phyloP scores from a whole-genome alignment of 345 rosid genomes.

The Salix purpurea region DNA sequence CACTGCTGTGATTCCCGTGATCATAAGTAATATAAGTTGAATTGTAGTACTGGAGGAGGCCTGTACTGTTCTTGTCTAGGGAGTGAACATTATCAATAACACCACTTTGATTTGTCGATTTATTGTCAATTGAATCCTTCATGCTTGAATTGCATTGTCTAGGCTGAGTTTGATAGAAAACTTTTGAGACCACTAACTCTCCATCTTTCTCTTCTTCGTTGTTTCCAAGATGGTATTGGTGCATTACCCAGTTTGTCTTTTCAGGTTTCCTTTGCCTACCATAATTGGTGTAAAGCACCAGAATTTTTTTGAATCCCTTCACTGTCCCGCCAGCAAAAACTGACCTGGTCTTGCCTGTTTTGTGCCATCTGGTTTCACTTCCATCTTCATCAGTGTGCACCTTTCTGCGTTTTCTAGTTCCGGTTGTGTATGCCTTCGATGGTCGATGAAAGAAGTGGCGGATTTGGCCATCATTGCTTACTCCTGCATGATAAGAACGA shows the following conservation, averaged over 20 bases:
- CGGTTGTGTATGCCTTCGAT: slow-evolving; percentile 91
- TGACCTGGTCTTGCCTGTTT: slow-evolving; percentile 88
- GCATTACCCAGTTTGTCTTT: slow-evolving; percentile 96
- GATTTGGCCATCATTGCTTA: slow-evolving; percentile 78
- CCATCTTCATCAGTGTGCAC: slow-evolving; percentile 69
- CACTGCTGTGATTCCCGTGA: slow-evolving; percentile 27
- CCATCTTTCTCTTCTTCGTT: slow-evolving; percentile 87
- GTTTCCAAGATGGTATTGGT: slow-evolving; percentile 84
- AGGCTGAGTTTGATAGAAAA: slow-evolving; percentile 94
- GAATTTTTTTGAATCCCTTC: slow-evolving; percentile 80
- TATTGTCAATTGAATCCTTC: slow-evolving; percentile 21
- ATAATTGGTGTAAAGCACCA: slow-evolving; percentile 83
- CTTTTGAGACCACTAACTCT: slow-evolving; percentile 73
- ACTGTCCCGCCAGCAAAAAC: slow-evolving; percentile 39
- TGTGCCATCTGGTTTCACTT: slow-evolving; percentile 91
- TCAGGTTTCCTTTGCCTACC: slow-evolving; percentile 85
- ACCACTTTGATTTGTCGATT: slow-evolving; percentile 13
- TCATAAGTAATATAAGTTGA: slow-evolving; percentile 22
- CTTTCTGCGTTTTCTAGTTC: slow-evolving; percentile 79
- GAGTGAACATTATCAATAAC: background rate
- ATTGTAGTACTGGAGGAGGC: slow-evolving; percentile 29
- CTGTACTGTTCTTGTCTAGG: slow-evolving; percentile 8
- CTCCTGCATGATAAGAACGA: slow-evolving; percentile 43
- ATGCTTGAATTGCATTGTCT: slow-evolving; percentile 50
- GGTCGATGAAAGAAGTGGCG: slow-evolving; percentile 92